A percentile compares a stretch with the other conserved stretches of the same genome.
These are phyloP conservation scores for Fimicolochytrium jonesii DNA, from an alignment of 192 early-diverging fungal species.

Conservation along the genomic window DNA sequence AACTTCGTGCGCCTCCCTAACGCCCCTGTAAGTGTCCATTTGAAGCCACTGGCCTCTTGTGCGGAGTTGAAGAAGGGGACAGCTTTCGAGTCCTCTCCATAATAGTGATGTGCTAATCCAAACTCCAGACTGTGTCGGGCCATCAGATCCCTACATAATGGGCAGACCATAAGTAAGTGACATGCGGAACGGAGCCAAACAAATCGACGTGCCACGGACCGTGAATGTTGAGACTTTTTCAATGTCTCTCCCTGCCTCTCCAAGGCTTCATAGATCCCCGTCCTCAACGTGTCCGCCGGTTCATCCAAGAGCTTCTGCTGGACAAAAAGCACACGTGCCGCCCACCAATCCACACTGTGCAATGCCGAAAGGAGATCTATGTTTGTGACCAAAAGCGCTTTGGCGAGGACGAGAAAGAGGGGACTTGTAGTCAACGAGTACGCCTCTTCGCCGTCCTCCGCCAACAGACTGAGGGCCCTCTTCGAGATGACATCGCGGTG, in stretches of 20 bases:
- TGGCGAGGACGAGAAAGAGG: conserved; percentile 64
- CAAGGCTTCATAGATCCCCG: conserved; percentile 34
- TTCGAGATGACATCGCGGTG: background rate
- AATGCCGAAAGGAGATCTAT: conserved; percentile 16
- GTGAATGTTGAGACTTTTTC: too few species aligned
- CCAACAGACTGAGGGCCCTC: conserved; percentile 42
- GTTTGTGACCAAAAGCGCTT: conserved; percentile 60
- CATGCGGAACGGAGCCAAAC: background rate
- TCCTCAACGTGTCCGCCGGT: conserved; percentile 53
- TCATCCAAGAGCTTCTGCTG: conserved; percentile 78
- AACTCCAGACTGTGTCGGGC: conserved; percentile 73
- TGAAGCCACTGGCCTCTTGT: conserved; percentile 72
- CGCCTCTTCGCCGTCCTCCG: conserved; percentile 77
- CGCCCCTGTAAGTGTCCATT: conserved; percentile 85
- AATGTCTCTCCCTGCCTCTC: conserved; percentile 26
- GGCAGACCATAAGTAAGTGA: too few species aligned
- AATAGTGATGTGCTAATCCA: conserved; percentile 75
- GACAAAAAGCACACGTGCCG: conserved; percentile 61
- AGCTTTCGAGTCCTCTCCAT: conserved; percentile 65
- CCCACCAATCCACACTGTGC: conserved; percentile 68
- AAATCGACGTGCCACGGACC: too few species aligned
- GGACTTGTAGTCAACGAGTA: conserved; percentile 73
- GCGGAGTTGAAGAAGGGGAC: conserved; percentile 57
- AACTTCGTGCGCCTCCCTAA: conserved; percentile 90
- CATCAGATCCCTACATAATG: conserved; percentile 35